Conservation (phyloP, 352 stramenopile genomes). For the Phytophthora sp. region DNA sequence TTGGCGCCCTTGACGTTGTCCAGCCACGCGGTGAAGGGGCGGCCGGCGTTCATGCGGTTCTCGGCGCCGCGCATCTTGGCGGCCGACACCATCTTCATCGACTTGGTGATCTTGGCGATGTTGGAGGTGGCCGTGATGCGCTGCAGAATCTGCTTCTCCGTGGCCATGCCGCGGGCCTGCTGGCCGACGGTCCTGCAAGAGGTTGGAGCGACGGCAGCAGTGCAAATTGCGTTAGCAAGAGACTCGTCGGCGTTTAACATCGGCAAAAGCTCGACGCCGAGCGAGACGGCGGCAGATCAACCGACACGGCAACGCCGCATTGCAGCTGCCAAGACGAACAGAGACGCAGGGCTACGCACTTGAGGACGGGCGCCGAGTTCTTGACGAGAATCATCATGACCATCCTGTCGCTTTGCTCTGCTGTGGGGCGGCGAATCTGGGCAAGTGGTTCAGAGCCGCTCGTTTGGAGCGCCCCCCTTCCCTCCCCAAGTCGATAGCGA, state of each 20-base stretch:
- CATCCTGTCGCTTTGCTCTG: constrained; percentile 31
- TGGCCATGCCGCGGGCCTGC: constrained; percentile 96
- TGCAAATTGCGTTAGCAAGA: too few relatives aligned
- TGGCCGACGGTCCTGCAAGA: constrained; percentile 61
- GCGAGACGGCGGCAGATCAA: too few relatives aligned
- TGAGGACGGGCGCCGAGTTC: constrained; percentile 54
- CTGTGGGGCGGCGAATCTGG: constrained; percentile 33
- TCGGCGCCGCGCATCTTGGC: constrained; percentile 99
- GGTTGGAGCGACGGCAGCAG: too few relatives aligned
- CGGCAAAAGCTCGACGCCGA: too few relatives aligned
- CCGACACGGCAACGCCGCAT: too few relatives aligned
- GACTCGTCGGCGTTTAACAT: constrained; percentile 18
- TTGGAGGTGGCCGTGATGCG: constrained; percentile 99
- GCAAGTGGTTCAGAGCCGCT: constrained; percentile 39
- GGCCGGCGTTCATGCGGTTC: constrained; percentile 81
- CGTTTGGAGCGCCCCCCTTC: constrained; percentile 20
- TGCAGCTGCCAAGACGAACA: too few relatives aligned
- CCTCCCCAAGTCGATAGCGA: neutral
- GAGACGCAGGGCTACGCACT: constrained; percentile 51
- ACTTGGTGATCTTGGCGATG: constrained; percentile 99
- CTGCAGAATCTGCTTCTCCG: constrained; percentile 98
- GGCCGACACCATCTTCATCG: constrained; percentile 99
- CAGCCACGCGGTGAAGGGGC: constrained; percentile 86
- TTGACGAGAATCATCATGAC: constrained; percentile 63
- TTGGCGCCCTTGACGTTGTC: constrained; percentile 81